Evolutionary conservation across 805 yeast genomes (phyloP), one percentile per base, ranked within the genome.

Genomic region (Tetrapisispora pingtungensis): DNA sequence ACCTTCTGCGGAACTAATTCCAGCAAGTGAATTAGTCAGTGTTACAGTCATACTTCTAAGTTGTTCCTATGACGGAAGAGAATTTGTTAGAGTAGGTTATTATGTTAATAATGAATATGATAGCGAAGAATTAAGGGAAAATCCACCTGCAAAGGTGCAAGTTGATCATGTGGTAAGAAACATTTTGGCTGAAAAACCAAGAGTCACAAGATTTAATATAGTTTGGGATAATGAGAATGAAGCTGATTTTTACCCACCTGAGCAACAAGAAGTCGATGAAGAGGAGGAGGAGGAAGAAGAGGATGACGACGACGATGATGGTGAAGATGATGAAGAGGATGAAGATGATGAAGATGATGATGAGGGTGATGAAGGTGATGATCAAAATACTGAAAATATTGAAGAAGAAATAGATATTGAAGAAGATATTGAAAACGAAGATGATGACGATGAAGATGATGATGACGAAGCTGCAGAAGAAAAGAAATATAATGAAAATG

Each of bases 71-170:
- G 84, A 87, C 40, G 96, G 85, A 45, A 74, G 90, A 50, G 97
- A 93, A 62, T 93, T 93, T 68, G 98, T 93, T 1, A 72, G 97
- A 48, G 98, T 93, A 5, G 98, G 98, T 0, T 93, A 93, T 67
- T 93, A 93, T 58, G 98, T 93, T 47, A 93, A 93, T 67, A 93
- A 93, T 65, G 99, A 93, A 59, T 93, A 93, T 57, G 97, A 90
- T 58, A 72, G 81, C 14, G 97, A 90, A 59, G 66, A 52, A 67
- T 68, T 84, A 46, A 71, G 66, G 33, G 69, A 45, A 50, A 85
- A 73, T 62, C 78, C 86, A 55, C 93, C 93, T 18, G 58, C 47
- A 45, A 61, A 55, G 33, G 70, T 57, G 2, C 41, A 34, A 7
- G 61, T 59, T 32, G 56, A 46, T 26, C 93, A 84, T 57, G 96